phyloP scores from a whole-genome alignment of 331 rosid genomes.

The Arachis monticola region DNA sequence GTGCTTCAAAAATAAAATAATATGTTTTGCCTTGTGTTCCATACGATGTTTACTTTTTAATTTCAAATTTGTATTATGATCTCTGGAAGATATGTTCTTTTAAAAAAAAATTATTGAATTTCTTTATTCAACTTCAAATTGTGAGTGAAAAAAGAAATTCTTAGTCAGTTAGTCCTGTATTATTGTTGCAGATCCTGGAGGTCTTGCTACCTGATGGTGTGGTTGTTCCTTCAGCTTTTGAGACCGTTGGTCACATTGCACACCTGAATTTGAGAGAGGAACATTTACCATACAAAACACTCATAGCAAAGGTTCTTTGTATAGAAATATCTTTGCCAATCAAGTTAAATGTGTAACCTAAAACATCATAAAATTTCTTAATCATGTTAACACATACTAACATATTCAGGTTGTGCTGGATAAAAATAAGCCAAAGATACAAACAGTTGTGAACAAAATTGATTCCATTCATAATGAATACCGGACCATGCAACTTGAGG shows the following conservation, averaged over 20 bases:
- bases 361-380: constrained; percentile 31
- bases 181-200: constrained; percentile 75
- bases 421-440: constrained; percentile 85
- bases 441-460: constrained; percentile 86
- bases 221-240: constrained; percentile 81
- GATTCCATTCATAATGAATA: constrained; percentile 83
- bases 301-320: constrained; percentile 79
- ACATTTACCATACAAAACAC: constrained; percentile 78
- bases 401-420: constrained; percentile 85
- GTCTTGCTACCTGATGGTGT: constrained; percentile 75
- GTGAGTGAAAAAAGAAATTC: constrained; percentile 9
- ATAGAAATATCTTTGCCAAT: neutral
- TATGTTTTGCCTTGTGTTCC: constrained; percentile 10
- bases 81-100: neutral
- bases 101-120: neutral
- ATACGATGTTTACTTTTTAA: constrained; percentile 22
- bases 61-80: constrained; percentile 11
- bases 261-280: constrained; percentile 92
- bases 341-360: constrained; percentile 6
- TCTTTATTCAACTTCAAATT: constrained; percentile 30
- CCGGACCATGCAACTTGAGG: constrained; percentile 97
- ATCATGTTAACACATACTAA: constrained; percentile 30
- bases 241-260: constrained; percentile 90
- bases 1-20: constrained; percentile 18
- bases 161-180: constrained; percentile 9